Percentiles rank a stretch among this genome's conserved stretches.
Conservation (phyloP, 78 protist species). For the Salpingoeca rosetta region DNA sequence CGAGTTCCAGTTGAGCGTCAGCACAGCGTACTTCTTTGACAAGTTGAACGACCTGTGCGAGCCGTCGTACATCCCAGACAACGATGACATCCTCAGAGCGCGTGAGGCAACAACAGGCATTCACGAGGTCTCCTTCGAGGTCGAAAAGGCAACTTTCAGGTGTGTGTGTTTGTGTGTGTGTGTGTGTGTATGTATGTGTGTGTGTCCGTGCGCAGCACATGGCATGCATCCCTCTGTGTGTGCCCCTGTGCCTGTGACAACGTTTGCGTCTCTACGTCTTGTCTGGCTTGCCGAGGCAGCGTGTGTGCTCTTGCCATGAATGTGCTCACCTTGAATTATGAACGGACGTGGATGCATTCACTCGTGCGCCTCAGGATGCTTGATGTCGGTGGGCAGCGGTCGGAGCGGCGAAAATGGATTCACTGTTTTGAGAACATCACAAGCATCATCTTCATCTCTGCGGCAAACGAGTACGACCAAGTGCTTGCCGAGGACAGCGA, state of each 20-base stretch:
- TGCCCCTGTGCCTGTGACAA: background rate
- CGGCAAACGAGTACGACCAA: constrained; percentile 31
- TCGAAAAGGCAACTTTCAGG: background rate
- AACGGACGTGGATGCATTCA: background rate
- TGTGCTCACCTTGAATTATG: background rate
- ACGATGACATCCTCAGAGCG: constrained; percentile 20
- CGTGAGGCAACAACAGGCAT: constrained; percentile 37
- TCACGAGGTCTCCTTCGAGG: background rate
- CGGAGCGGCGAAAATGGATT: constrained; percentile 72
- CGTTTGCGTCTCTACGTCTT: background rate
- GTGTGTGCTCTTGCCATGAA: background rate
- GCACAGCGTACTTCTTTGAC: constrained; percentile 12
- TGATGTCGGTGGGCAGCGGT: constrained; percentile 78
- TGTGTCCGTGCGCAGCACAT: no score
- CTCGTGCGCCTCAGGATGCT: constrained; percentile 21
- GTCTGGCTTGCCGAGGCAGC: background rate
- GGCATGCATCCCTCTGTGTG: background rate
- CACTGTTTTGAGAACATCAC: constrained; percentile 55
- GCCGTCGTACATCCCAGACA: constrained; percentile 14
- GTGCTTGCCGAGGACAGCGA: constrained; percentile 31
- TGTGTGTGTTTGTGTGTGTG: background rate
- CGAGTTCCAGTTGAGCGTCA: constrained; percentile 28
- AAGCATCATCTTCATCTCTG: constrained; percentile 35
- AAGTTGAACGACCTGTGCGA: background rate
- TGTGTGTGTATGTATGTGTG: background rate